Base-by-base conservation (phyloP, 2,329 filamentous ascomycete species). In the Chrysoporthe austroafricana region DNA sequence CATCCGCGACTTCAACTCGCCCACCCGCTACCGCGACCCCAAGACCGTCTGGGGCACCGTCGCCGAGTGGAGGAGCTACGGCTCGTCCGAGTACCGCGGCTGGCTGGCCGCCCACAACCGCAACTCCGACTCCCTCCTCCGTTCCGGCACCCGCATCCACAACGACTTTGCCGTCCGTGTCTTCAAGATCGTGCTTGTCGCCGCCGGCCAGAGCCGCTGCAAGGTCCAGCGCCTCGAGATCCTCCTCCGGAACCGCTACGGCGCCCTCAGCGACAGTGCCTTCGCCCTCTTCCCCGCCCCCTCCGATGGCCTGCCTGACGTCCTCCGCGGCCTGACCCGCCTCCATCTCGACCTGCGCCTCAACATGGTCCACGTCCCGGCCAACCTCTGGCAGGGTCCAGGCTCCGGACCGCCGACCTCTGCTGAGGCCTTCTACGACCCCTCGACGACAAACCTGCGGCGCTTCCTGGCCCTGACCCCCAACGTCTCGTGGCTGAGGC, bases 1-100 rank as follows among this genome's bases (percentile, higher is more conserved):
- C 34, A 77, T 91, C 34, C 84, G 89, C 21, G 86, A 91, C 73
- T 90, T 86, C 76, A 79, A 84, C 72, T 84, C 84, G 0, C 32
- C 4, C 0, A 80, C 75, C 11, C 84, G 88, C 4, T 73, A 73
- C 14, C 83, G 88, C 3, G 88, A 91, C 60, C 79, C 79, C 1
- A 21, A 68, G 14, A 73, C 71, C 0, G 66, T 72, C 0, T 90
- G 88, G 88, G 77, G 75, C 8, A 87, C 71, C 86, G 87, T 2
- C 76, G 78, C 21, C 73, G 73, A 0, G 84, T 82, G 0, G 77
- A 81, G 11, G 46, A 70, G 13, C 63, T 68, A 18, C 75, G 82
- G 62, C 82, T 80, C 0, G 77, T 79, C 5, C 2, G 32, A 34
- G 11, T 62, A 66, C n/a, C 44, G 57, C 18, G 26, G 46, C 54